Evolutionary conservation across 2,329 filamentous ascomycete species (phyloP), one percentile per base, ranked within the genome.

Genomic region (Clonostachys solani): DNA sequence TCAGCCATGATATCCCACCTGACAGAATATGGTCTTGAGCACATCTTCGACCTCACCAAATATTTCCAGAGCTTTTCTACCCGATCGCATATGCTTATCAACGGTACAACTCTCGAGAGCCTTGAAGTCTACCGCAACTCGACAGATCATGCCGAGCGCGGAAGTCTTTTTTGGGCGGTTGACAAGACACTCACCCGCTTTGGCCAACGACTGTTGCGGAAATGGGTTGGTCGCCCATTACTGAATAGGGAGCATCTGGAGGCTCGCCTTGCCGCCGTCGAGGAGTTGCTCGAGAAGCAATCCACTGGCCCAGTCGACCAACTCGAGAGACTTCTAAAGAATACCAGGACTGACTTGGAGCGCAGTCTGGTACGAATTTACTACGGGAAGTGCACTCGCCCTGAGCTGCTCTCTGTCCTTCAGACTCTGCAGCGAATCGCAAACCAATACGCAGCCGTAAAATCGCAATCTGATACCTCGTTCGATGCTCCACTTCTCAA

Each of bases 41-140:
- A 97, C 70, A 89, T 99, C 46, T 96, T 99, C 57, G 87, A 96
- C 59, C 72, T 99, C 40, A 97, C 94, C 2, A 96, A 95, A 58
- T 96, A 97, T 69, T 99, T 99, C 60, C 87, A 96, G 56, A 90
- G 91, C 3, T 99, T 99, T 68, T 96, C 89, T 56, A 89, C 92
- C 8, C 78, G 92, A 36, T 92, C 92, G 13, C 92, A 97, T 60
- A 97, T 99, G 94, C 75, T 97, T 5, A 74, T 99, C 50, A 96
- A 95, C 60, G 94, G 92, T 41, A 99, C 96, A 47, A 96, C 92
- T 0, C 72, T 99, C 36, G 92, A 90, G 43, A 96, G 90, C 58
- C 77, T 99, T 12, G 94, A 99, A 63, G 90, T 99, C 3, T 99
- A 96, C 61, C 87, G 92, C 50, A 99, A 99, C 55, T 84, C 91